Base-by-base conservation (phyloP, 2,329 filamentous ascomycete species). In the Zarea fungicola region DNA sequence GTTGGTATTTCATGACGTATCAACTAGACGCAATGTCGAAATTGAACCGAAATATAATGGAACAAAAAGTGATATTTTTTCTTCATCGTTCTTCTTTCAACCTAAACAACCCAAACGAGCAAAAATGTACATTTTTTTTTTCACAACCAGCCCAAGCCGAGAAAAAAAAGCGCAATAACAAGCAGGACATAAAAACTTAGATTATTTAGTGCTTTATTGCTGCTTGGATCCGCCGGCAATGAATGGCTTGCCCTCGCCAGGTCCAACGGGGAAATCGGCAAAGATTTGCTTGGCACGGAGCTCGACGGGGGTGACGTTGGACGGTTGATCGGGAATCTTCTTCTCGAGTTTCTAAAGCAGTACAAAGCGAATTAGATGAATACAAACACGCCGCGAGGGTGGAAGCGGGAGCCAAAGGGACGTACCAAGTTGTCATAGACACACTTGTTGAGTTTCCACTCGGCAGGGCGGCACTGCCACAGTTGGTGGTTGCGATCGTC, bases 401-500 rank as follows among this genome's bases (percentile, higher is more conserved):
- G n/a, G n/a, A n/a, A n/a, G n/a, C n/a, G n/a, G n/a, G n/a, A n/a
- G n/a, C n/a, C n/a, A n/a, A n/a, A n/a, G n/a, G 13, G 21, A 76
- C 87, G 54, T 76, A 99, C 93, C 75, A 99, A 71, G 68, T 96
- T 97, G 58, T 96, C 85, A 65, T 87, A 97, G 42, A 96, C 91
- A 71, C 93, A 99, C 73, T 85, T 86, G 78, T 96, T 99, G 62
- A 99, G 75, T 65, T 84, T 84, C 81, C 89, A 85, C 77, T 99
- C 93, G 55, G 80, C 76, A 62, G 83, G 84, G 61, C 93, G 83
- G 76, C 93, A 99, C 65, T 97, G 89, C 87, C 89, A 99, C 52
- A 97, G 75, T 72, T 96, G 89, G 65, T 99, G 93, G 77, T 99
- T 99, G 76, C 95, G 91, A 74, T 95, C 85, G 65, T 99, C 93